Percentiles rank a stretch among this genome's conserved stretches.
These are phyloP conservation scores for Syncephalastrum monosporum DNA, from an alignment of 371 early-diverging fungal species.

Conservation along the genomic window DNA sequence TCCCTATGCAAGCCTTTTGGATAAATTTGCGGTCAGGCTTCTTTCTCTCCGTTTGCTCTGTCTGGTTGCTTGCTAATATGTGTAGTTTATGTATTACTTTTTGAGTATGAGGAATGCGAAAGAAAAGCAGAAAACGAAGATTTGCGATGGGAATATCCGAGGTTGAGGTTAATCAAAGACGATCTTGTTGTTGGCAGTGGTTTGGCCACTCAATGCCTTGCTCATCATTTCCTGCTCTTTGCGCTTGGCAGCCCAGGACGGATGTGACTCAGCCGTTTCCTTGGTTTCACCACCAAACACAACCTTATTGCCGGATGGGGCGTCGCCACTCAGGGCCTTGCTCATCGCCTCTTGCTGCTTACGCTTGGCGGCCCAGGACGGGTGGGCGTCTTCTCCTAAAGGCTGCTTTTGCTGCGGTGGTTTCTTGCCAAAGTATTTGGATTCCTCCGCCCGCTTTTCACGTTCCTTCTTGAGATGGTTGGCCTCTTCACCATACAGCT, in stretches of 20 bases:
- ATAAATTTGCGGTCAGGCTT: no score
- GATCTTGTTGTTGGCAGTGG: slow-evolving; percentile 38
- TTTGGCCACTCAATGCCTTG: slow-evolving; percentile 43
- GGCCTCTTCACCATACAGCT: slow-evolving; percentile 40
- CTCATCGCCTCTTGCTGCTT: slow-evolving; percentile 47
- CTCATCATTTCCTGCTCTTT: slow-evolving; percentile 48
- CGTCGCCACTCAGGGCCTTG: slow-evolving; percentile 44
- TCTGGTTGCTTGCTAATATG: no score
- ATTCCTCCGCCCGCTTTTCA: slow-evolving; percentile 22
- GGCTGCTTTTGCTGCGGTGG: neutral
- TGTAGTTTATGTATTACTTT: no score
- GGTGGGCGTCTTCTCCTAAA: slow-evolving; percentile 28
- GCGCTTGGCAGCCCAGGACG: slow-evolving; percentile 53
- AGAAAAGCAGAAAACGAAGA: no score
- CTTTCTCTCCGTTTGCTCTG: no score
- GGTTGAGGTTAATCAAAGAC: slow-evolving; percentile 27
- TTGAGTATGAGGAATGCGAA: no score
- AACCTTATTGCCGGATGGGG: slow-evolving; percentile 22
- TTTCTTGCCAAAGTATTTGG: slow-evolving; percentile 1
- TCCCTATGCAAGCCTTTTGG: no score
- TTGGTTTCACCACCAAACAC: neutral
- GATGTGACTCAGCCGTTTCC: slow-evolving; percentile 29
- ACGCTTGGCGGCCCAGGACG: slow-evolving; percentile 53
- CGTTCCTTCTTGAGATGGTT: slow-evolving; percentile 35
- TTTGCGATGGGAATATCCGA: no score